Evolutionary conservation across 1,139 yeast genomes (phyloP).

Genomic region (Yamadazyma triangularis): DNA sequence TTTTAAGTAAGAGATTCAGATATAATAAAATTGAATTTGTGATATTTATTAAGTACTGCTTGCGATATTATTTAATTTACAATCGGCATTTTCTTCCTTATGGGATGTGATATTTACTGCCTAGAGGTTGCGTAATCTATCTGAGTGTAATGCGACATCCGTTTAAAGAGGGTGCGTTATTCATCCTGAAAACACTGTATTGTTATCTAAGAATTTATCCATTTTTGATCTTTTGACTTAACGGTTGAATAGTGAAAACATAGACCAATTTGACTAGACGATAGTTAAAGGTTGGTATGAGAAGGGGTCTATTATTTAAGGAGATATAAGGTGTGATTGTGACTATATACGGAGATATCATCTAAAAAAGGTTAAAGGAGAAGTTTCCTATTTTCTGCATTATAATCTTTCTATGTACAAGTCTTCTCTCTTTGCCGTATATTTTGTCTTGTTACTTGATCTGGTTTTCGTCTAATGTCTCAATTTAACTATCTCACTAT

Average conservation of each 20-base stretch:
- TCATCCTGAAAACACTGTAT: slow-evolving; percentile 4
- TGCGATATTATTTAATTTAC: slow-evolving; percentile 3
- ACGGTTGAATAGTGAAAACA: neutral
- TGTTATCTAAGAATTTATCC: neutral
- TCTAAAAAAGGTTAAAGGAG: neutral
- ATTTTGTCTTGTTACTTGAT: neutral
- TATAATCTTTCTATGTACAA: no score
- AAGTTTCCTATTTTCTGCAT: neutral
- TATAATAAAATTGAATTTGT: slow-evolving; percentile 1
- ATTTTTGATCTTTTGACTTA: neutral
- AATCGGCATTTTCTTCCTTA: slow-evolving; percentile 3
- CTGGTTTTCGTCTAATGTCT: neutral
- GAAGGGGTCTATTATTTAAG: neutral
- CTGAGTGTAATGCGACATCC: slow-evolving; percentile 3
- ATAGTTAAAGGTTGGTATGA: neutral
- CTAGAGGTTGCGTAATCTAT: slow-evolving; percentile 3
- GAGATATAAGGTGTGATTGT: neutral
- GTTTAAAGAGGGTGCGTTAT: slow-evolving; percentile 2
- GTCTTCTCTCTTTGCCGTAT: neutral
- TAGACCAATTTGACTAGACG: neutral
- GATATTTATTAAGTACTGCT: slow-evolving; percentile 2
- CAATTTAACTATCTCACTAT: neutral
- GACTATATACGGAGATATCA: neutral
- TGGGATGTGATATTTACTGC: slow-evolving; percentile 2
- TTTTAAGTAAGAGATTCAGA: slow-evolving; percentile 2